Conservation (phyloP, 768 basidiomycete genomes). For the Amanita phalloides region DNA sequence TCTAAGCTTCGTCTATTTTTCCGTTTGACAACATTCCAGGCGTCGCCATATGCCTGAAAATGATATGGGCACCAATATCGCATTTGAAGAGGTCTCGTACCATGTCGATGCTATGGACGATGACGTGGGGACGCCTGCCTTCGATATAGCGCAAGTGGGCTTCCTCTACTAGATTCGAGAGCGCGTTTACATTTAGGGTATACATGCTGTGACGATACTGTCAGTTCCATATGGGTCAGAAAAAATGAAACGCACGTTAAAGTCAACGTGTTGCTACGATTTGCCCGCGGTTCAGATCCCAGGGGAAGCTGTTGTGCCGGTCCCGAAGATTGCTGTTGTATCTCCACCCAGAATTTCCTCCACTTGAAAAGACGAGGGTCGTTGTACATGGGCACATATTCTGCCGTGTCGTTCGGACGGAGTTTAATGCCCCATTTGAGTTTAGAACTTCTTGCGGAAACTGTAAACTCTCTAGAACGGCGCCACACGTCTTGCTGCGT, state of each 20-base stretch:
- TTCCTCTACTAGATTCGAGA: constrained; percentile 25
- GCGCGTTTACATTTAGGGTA: constrained; percentile 23
- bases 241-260: constrained; percentile 17
- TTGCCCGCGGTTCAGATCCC: neutral
- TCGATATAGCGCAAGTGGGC: constrained; percentile 23
- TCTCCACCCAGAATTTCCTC: constrained; percentile 29
- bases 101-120: constrained; percentile 22
- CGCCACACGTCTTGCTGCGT: constrained; percentile 34
- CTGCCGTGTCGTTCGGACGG: constrained; percentile 17
- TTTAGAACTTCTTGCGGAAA: constrained; percentile 27
- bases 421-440: constrained; percentile 26
- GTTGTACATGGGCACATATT: constrained; percentile 30
- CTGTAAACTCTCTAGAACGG: constrained; percentile 28
- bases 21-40: constrained; percentile 34
- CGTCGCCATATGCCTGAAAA: constrained; percentile 19
- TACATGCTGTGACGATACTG: constrained; percentile 24
- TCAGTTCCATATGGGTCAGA: constrained; percentile 14
- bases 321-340: constrained; percentile 11
- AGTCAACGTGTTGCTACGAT: constrained; percentile 12
- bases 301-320: neutral
- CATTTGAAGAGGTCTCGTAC: constrained; percentile 10
- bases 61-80: constrained; percentile 18
- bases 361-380: constrained; percentile 29
- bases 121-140: constrained; percentile 23
- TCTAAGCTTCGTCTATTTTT: constrained; percentile 41